phyloP scores from a whole-genome alignment of 2,329 filamentous ascomycete genomes.

The Huntiella bhutanensis region DNA sequence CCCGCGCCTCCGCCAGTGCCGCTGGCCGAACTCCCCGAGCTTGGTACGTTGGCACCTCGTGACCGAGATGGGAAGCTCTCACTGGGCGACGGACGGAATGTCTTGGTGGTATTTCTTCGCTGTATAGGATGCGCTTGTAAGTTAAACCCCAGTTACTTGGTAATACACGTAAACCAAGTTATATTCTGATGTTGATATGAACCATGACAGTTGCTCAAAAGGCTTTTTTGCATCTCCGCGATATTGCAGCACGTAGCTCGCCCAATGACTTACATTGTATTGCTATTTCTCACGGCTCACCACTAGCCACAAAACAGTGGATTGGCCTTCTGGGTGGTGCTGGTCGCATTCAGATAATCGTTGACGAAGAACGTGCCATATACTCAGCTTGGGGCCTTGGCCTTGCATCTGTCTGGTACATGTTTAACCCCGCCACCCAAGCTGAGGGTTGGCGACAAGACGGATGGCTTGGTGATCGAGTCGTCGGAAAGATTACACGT shows the following conservation, averaged over 20 bases:
- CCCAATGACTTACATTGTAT: conserved; percentile 31
- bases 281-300: conserved; percentile 40
- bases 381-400: conserved; percentile 43
- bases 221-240: conserved; percentile 35
- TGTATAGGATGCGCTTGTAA: conserved; percentile 38
- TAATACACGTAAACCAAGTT: not conserved
- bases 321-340: conserved; percentile 36
- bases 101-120: conserved; percentile 32
- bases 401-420: conserved; percentile 28
- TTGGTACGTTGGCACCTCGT: conserved; percentile 29
- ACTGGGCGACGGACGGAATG: conserved; percentile 25
- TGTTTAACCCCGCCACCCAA: conserved; percentile 34
- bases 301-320: conserved; percentile 36
- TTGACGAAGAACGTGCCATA: conserved; percentile 36
- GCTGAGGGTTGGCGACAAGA: conserved; percentile 30
- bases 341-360: conserved; percentile 34
- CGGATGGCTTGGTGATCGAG: conserved; percentile 33
- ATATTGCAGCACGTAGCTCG: conserved; percentile 30
- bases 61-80: conserved; percentile 27
- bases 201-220: conserved; percentile 30
- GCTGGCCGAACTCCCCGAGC: conserved; percentile 25
- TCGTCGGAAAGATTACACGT: conserved; percentile 25
- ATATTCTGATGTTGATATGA: no score
- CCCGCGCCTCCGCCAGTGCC: conserved; percentile 31
- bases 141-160: conserved; percentile 14